phyloP scores from a whole-genome alignment of 1,139 yeast genomes.

The Hyphopichia pseudoburtonii region DNA sequence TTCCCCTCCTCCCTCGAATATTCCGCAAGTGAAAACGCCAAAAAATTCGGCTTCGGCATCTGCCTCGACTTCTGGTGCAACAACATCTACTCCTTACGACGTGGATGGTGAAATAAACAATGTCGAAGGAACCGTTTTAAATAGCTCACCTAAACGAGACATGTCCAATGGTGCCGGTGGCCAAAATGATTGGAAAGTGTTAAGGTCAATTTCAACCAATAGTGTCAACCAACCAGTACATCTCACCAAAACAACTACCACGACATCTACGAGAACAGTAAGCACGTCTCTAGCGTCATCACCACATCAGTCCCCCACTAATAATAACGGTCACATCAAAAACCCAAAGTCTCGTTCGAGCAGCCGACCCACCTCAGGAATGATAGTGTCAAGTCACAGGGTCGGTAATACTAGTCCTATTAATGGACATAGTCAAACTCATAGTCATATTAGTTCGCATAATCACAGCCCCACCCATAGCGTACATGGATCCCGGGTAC shows the following conservation, averaged over 20 bases:
- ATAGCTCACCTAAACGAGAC: constrained; percentile 25
- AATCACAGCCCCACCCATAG: constrained; percentile 1
- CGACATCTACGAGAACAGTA: constrained; percentile 49
- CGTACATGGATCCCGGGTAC: constrained; percentile 18
- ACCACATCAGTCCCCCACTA: constrained; percentile 33
- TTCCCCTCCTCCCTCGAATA: constrained; percentile 1
- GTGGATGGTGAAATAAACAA: constrained; percentile 11
- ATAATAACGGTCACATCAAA: constrained; percentile 15
- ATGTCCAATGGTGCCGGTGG: constrained; percentile 12
- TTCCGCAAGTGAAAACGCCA: neutral
- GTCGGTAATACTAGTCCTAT: neutral
- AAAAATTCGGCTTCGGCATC: neutral
- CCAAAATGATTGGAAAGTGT: constrained; percentile 37
- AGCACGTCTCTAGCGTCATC: constrained; percentile 49
- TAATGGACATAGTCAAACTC: constrained; percentile 10
- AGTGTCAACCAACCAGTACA: constrained; percentile 35
- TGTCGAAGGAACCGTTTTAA: constrained; percentile 3
- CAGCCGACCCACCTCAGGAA: constrained; percentile 29
- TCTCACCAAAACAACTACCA: constrained; percentile 48
- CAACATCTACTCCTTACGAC: constrained; percentile 7
- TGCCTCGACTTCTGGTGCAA: neutral
- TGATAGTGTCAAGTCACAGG: constrained; percentile 7
- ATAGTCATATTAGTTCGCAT: constrained; percentile 10
- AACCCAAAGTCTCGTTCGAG: constrained; percentile 37
- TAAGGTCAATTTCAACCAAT: constrained; percentile 44